Evolutionary conservation across 768 basidiomycete genomes (phyloP).

Genomic region (Mycena rebaudengoi): DNA sequence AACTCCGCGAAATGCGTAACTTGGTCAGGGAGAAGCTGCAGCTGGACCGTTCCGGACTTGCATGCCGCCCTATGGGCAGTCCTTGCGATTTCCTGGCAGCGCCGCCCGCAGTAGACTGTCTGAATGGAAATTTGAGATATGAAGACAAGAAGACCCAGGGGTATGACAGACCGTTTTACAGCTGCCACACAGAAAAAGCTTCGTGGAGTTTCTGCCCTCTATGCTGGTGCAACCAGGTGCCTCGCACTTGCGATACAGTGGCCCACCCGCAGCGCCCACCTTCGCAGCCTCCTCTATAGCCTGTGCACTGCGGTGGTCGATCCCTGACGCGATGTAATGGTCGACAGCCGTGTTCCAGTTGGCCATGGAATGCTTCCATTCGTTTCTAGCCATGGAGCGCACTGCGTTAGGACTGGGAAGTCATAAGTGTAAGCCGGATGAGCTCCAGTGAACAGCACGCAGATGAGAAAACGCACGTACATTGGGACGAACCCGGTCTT

Average conservation of each 20-base stretch:
- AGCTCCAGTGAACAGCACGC: not conserved
- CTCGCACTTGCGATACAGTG: conserved; percentile 2
- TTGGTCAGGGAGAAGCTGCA: not conserved
- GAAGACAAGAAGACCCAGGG: not conserved
- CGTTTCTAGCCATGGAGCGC: not conserved
- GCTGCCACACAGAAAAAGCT: not conserved
- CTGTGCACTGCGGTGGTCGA: not conserved
- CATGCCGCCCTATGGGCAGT: not conserved
- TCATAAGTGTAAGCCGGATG: not conserved
- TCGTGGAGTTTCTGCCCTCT: not conserved
- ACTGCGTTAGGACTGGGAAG: not conserved
- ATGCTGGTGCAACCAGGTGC: not conserved
- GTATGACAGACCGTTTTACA: not conserved
- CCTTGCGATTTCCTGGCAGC: not conserved
- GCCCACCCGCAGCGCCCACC: not conserved
- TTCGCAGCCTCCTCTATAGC: conserved; percentile 3
- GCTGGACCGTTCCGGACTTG: not conserved
- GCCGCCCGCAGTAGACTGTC: not conserved
- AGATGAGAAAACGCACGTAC: too few species aligned
- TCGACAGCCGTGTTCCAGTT: conserved; percentile 6
- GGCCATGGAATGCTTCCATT: not conserved
- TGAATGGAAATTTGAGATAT: not conserved
- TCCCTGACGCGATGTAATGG: not conserved
- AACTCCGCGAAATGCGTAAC: too few species aligned
- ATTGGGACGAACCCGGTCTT: not conserved